These are phyloP conservation scores for Casuarina cunninghamiana DNA, from an alignment of 306 rosid species.

Conservation along the genomic window DNA sequence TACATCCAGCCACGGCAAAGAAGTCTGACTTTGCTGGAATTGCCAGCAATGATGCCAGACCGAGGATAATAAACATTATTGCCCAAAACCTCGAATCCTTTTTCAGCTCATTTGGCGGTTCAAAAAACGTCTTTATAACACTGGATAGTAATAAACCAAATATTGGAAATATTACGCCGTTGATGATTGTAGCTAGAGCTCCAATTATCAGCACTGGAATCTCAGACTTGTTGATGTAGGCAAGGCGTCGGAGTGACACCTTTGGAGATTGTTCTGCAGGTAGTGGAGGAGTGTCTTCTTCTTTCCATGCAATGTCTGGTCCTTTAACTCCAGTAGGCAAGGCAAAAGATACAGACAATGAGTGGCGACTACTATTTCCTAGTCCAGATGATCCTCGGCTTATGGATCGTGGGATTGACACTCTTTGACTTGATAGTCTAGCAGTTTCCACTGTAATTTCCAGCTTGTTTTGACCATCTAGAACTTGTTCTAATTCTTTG, in stretches of 20 bases:
- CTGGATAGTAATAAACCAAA: too few species aligned
- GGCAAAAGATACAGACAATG: not conserved
- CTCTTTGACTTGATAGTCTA: constrained; percentile 19
- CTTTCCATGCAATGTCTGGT: not conserved
- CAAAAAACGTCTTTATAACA: too few species aligned
- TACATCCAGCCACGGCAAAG: too few species aligned
- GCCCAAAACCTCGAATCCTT: too few species aligned
- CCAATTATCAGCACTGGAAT: constrained; percentile 26
- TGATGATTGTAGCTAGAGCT: constrained; percentile 14
- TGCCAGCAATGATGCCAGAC: too few species aligned
- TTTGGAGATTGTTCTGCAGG: not conserved
- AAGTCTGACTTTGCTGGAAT: too few species aligned
- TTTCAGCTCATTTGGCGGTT: too few species aligned
- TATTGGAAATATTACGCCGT: not conserved
- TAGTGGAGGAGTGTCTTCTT: not conserved
- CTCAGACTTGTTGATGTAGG: constrained; percentile 28
- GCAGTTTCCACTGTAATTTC: not conserved
- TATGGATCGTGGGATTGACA: not conserved
- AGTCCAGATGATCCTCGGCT: constrained; percentile 22
- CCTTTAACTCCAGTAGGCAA: constrained; percentile 3
- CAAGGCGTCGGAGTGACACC: constrained; percentile 20
- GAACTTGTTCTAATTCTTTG: not conserved
- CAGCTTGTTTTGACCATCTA: constrained; percentile 1
- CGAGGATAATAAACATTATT: too few species aligned
- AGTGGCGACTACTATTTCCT: constrained; percentile 7